These are phyloP conservation scores for Dissophora globulifera DNA, from an alignment of 192 early-diverging fungal species.

Conservation along the genomic window DNA sequence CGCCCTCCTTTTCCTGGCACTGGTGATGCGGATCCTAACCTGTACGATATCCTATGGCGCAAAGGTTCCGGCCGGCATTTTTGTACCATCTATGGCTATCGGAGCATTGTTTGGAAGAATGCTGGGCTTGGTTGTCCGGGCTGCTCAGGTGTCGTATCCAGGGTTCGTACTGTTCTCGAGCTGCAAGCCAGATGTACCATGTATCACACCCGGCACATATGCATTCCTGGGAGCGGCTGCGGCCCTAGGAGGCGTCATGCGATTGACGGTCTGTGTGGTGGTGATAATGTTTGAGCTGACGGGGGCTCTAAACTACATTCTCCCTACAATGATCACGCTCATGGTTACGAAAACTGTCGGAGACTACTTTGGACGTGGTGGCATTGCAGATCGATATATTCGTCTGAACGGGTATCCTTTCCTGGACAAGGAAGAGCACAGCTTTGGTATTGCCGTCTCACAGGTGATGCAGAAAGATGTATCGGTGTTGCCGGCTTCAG, in stretches of 20 bases:
- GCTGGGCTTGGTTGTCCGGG: conserved; percentile 84
- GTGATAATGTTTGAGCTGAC: conserved; percentile 99
- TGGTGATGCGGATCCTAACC: conserved; percentile 29
- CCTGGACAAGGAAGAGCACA: conserved; percentile 76
- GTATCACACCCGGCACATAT: conserved; percentile 96
- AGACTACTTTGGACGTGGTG: conserved; percentile 77
- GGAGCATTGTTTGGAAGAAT: conserved; percentile 93
- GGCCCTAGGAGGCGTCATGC: conserved; percentile 68
- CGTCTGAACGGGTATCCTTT: conserved; percentile 82
- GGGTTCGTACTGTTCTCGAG: conserved; percentile 74
- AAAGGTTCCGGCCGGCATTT: conserved; percentile 88
- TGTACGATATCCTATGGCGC: conserved; percentile 50
- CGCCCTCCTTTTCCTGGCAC: conserved; percentile 30
- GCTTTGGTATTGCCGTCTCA: conserved; percentile 63
- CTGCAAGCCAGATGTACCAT: conserved; percentile 81
- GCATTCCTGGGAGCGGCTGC: conserved; percentile 95
- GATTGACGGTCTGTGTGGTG: conserved; percentile 75
- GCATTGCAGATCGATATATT: conserved; percentile 84
- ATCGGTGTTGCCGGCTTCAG: conserved; percentile 65
- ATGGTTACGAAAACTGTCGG: conserved; percentile 82
- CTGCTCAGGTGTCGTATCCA: conserved; percentile 71
- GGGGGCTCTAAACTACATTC: conserved; percentile 89
- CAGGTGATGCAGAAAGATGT: conserved; percentile 72
- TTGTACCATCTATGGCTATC: conserved; percentile 95
- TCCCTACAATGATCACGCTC: conserved; percentile 81